Evolutionary conservation across 2,329 filamentous ascomycete genomes (phyloP).

Genomic region (Phyllosticta citriasiana): DNA sequence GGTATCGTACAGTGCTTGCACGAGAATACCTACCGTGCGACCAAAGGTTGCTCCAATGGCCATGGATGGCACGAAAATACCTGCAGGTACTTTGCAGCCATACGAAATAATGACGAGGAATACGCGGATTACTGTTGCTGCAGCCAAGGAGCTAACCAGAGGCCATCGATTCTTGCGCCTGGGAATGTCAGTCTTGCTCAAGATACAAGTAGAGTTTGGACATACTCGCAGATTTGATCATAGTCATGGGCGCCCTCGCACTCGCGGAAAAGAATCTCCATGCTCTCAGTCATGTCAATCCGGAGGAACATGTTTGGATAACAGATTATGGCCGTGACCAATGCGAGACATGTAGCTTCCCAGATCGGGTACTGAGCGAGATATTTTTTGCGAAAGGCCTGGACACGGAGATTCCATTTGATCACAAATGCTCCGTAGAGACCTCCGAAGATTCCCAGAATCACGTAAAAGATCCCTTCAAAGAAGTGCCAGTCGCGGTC

Average conservation of each 20-base stretch:
- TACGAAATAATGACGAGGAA: slow-evolving; percentile 92
- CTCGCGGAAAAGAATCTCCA: slow-evolving; percentile 94
- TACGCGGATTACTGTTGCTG: slow-evolving; percentile 72
- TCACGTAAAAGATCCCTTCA: slow-evolving; percentile 82
- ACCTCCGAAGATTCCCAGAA: slow-evolving; percentile 87
- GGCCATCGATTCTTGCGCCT: slow-evolving; percentile 57
- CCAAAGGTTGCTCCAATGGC: slow-evolving; percentile 92
- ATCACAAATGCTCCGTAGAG: slow-evolving; percentile 95
- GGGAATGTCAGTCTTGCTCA: slow-evolving; percentile 13
- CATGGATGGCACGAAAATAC: slow-evolving; percentile 98
- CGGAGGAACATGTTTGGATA: slow-evolving; percentile 92
- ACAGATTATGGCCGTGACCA: slow-evolving; percentile 80
- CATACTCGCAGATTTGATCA: slow-evolving; percentile 73
- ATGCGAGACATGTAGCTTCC: slow-evolving; percentile 76
- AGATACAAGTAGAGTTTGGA: slow-evolving; percentile 1
- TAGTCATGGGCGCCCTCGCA: slow-evolving; percentile 86
- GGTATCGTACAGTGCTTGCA: slow-evolving; percentile 77
- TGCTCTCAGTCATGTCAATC: slow-evolving; percentile 99
- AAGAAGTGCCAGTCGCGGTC: slow-evolving; percentile 98
- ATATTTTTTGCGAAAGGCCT: slow-evolving; percentile 91
- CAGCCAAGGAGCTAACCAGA: slow-evolving; percentile 66
- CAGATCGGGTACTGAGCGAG: slow-evolving; percentile 72
- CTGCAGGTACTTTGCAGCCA: slow-evolving; percentile 93
- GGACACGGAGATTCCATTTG: slow-evolving; percentile 88
- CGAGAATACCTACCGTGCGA: slow-evolving; percentile 84